Evolutionary conservation across 176 grass and related monocot genomes (phyloP), one percentile per base, ranked within the genome.

Genomic region (Metroxylon sagu): DNA sequence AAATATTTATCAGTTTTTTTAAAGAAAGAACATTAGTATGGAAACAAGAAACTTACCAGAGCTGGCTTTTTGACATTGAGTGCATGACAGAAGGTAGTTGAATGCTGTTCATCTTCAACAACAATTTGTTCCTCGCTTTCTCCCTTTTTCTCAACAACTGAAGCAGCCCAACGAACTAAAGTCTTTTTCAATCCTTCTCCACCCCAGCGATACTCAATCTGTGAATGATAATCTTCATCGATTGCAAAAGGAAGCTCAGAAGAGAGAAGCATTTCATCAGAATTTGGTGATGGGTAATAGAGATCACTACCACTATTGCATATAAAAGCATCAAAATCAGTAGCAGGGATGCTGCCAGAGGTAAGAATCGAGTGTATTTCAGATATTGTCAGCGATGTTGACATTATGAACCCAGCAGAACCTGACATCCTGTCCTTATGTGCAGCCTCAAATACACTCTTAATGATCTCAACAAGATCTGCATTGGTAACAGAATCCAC

Each of bases 281-380:
- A 79, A 76, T 17, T 78, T 79, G 71, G 81, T 62, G 60, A 85
- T 56, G 89, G 80, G 67, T 88, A 94, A 58, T 82, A 88, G 54
- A 94, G 25, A 74, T 88, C 77, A 73, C 84, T 84, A 35, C 89
- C 89, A 71, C 84, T 88, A 59, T 74, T 94, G 71, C 89, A 94
- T 68, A 94, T 82, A 60, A 94, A 85, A 67, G 89, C 89, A 88
- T 94, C 89, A 77, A 94, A 94, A 76, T 79, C 84, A 70, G 74
- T 74, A 54, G 77, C 43, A 64, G 73, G 59, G 72, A 94, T 81
- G 61, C 84, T 77, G 23, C 71, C 68, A 23, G 67, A 60, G 63
- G 59, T 68, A 25, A 94, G 66, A 21, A 94, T 61, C 64, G 60
- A 52, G 73, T 74, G 75, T 88, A 88, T 74, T 71, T 81, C 74